A percentile compares a stretch with the other conserved stretches of the same genome.
Conservation (phyloP, 257 asterid genomes). For the Solanum stenotomum region DNA sequence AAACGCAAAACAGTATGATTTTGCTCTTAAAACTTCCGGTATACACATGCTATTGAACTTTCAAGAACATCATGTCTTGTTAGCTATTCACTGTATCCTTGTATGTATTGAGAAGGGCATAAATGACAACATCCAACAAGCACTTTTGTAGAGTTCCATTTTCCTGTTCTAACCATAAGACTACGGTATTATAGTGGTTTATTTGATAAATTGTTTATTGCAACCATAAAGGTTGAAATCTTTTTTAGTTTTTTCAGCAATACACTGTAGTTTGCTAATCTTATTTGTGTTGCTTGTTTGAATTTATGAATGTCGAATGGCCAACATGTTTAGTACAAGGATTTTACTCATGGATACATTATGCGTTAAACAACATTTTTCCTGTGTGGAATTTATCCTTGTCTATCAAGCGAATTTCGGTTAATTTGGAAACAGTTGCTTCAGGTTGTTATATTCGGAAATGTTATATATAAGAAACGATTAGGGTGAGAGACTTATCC, state of each 20-base stretch:
- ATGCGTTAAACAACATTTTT: not conserved
- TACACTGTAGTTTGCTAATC: not conserved
- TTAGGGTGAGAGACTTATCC: not conserved
- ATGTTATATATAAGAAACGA: not conserved
- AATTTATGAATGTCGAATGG: not conserved
- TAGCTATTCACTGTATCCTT: not conserved
- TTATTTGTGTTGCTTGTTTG: not conserved
- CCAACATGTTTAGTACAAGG: not conserved
- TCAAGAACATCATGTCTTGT: not conserved
- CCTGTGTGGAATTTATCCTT: not conserved
- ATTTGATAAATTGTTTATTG: not conserved
- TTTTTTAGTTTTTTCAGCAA: not conserved
- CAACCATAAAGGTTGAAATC: not conserved
- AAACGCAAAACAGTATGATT: not conserved
- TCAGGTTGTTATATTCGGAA: not conserved
- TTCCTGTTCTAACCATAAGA: not conserved
- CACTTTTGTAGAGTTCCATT: not conserved
- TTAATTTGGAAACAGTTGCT: not conserved
- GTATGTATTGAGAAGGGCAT: not conserved
- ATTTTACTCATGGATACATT: not conserved
- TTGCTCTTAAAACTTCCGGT: not conserved
- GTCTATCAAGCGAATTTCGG: not conserved
- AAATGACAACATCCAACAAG: not conserved
- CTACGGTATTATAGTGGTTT: not conserved
- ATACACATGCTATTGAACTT: not conserved